Base-by-base conservation (phyloP, 768 basidiomycete species). In the Tulasnella sp. region DNA sequence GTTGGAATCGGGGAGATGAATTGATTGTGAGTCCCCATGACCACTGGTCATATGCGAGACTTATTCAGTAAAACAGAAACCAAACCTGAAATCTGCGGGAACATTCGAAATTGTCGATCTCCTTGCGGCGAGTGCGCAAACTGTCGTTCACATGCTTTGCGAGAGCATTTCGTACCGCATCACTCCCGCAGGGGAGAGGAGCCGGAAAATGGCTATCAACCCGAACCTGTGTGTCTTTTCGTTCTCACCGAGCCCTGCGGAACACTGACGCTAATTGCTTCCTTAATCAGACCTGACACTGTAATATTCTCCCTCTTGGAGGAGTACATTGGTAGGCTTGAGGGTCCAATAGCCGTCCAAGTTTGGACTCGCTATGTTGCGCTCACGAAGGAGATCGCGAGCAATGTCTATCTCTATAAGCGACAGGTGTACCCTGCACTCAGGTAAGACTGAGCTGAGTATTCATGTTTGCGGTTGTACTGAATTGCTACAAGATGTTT, bases 301-400 rank as follows among this genome's bases (percentile, higher is more conserved):
- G 83, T 84, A 17, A 77, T 94, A n/a, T 94, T 93, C 83, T 86
- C 84, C 36, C 98, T 98, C 78, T 82, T 98, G 62, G 94, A 98
- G 77, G 87, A 88, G 70, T 98, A 98, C 77, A 79, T 98, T 35
- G 81, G 81, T 19, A 86, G 89, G 11, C 80, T 98, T 47, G 97
- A 98, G 79, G 93, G 94, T 0, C 93, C 97, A 0, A 82, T 97
- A 40, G 95, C 93, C 3, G 84, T 95, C 12, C 97, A 98, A 81
- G 91, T 98, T 22, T 98, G 96, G 96, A 80, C 82, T 52, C 86
- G 92, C 22, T 89, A 89, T 77, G 82, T 92, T 74, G 86, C 88
- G 65, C 82, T 98, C 52, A 86, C 88, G 7, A 92, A 90, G 77
- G 95, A 98, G 29, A 79, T 96, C 26, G 80, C 86, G n/a, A 84